Evolutionary conservation across 2,329 filamentous ascomycete species (phyloP).

Genomic region (Penicillium sclerotigenum): DNA sequence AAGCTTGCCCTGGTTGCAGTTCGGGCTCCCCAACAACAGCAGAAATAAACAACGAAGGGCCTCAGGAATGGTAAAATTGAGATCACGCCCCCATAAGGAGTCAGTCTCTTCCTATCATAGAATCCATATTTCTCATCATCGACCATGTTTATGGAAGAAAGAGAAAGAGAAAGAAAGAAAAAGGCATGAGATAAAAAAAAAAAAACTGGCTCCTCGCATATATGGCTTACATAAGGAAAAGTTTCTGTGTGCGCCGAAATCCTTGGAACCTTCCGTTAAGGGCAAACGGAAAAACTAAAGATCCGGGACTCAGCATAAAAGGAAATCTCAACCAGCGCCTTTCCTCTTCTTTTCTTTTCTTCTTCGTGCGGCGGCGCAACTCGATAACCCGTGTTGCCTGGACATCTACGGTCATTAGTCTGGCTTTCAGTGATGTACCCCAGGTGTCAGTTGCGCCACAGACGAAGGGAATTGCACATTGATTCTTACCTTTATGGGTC

Average conservation of each 20-base stretch:
- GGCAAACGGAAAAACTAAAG: conserved; percentile 10
- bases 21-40: not conserved
- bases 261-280: not conserved
- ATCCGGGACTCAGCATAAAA: conserved; percentile 12
- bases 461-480: conserved; percentile 75
- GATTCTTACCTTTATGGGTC: conserved; percentile 53
- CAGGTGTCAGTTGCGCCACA: conserved; percentile 79
- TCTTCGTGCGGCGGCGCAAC: conserved; percentile 79
- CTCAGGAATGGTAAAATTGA: conserved; percentile 43
- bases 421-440: conserved; percentile 46
- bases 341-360: conserved; percentile 53
- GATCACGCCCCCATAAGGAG: conserved; percentile 40
- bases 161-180: conserved; percentile 15
- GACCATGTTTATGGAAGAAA: conserved; percentile 31
- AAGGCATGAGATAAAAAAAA: conserved; percentile 9
- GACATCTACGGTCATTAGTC: conserved; percentile 48
- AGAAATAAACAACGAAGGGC: conserved; percentile 24
- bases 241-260: conserved; percentile 3
- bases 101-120: conserved; percentile 52
- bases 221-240: conserved; percentile 16
- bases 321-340: conserved; percentile 17
- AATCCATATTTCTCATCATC: conserved; percentile 45
- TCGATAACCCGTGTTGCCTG: conserved; percentile 77
- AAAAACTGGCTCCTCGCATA: conserved; percentile 9
- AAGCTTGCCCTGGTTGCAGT: not conserved